These are phyloP conservation scores for Sarocladium brachiariae DNA, from an alignment of 2,329 filamentous ascomycete genomes.

Conservation along the genomic window DNA sequence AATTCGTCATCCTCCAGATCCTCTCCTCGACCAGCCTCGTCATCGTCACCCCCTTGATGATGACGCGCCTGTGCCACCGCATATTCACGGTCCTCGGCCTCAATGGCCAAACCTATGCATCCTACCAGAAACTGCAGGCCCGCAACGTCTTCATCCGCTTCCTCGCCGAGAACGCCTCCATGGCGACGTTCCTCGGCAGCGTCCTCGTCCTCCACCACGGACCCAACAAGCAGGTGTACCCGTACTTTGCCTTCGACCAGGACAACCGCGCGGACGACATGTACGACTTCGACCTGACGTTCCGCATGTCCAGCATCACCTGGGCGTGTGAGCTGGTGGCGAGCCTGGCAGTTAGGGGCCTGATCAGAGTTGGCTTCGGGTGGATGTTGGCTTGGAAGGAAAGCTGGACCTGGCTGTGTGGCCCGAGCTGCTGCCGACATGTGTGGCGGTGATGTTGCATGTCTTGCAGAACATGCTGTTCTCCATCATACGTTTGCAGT, in stretches of 20 bases:
- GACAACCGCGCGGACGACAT: constrained; percentile 30
- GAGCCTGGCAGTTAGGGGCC: constrained; percentile 50
- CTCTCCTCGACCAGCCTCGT: constrained; percentile 58
- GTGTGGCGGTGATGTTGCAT: constrained; percentile 59
- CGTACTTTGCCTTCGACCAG: constrained; percentile 60
- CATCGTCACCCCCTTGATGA: constrained; percentile 56
- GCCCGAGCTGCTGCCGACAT: constrained; percentile 61
- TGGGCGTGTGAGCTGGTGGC: constrained; percentile 62
- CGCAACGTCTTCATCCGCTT: constrained; percentile 63
- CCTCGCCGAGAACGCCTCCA: constrained; percentile 60
- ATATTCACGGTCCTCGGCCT: constrained; percentile 46
- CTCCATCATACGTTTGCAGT: constrained; percentile 59
- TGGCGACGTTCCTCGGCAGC: constrained; percentile 61
- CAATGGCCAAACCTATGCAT: constrained; percentile 52
- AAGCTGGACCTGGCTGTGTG: constrained; percentile 58
- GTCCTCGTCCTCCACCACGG: constrained; percentile 61
- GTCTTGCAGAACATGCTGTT: constrained; percentile 68
- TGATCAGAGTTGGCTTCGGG: constrained; percentile 52
- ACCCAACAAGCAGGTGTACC: constrained; percentile 60
- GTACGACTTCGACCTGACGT: constrained; percentile 58
- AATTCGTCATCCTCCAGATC: constrained; percentile 59
- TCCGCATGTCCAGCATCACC: constrained; percentile 56
- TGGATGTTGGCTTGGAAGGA: constrained; percentile 58
- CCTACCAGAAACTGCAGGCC: constrained; percentile 60
- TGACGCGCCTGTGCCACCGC: constrained; percentile 53